Evolutionary conservation across 1,284 basidiomycete genomes (phyloP).

Genomic region (Ustilago xerochloae): DNA sequence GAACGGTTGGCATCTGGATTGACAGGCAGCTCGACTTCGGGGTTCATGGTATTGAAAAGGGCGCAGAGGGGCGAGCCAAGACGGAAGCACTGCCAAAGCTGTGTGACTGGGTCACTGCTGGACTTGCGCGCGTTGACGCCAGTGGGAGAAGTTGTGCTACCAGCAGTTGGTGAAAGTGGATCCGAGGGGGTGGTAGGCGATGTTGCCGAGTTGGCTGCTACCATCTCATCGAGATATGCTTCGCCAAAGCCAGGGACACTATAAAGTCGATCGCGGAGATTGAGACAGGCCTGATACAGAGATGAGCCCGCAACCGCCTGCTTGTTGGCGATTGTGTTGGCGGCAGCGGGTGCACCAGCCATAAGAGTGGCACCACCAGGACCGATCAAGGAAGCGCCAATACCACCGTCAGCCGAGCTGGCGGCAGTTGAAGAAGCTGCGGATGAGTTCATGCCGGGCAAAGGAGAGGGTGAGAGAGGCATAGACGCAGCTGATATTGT

Average conservation of each 20-base stretch:
- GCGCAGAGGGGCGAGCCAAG: conserved; percentile 93
- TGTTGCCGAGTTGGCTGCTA: conserved; percentile 19
- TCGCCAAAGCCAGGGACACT: conserved; percentile 69
- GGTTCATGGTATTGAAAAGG: conserved; percentile 89
- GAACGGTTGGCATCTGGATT: conserved; percentile 71
- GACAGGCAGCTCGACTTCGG: conserved; percentile 71
- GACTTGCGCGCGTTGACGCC: conserved; percentile 9
- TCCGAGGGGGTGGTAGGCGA: conserved; percentile 24
- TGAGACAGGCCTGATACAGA: conserved; percentile 69
- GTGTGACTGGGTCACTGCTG: conserved; percentile 76
- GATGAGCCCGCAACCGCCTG: conserved; percentile 62
- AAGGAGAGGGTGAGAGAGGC: conserved; percentile 31
- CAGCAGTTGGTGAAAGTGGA: conserved; percentile 14
- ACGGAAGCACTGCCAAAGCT: conserved; percentile 92
- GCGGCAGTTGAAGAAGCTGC: conserved; percentile 19
- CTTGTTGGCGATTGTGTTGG: conserved; percentile 63
- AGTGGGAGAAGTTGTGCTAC: conserved; percentile 31
- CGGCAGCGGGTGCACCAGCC: conserved; percentile 58
- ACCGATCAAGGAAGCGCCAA: conserved; percentile 51
- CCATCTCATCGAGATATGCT: conserved; percentile 49
- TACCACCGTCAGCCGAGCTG: conserved; percentile 55
- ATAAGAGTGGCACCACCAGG: conserved; percentile 53
- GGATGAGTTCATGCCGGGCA: conserved; percentile 29
- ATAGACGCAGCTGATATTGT: conserved; percentile 33
- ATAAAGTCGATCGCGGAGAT: conserved; percentile 67